Conservation (phyloP, 768 basidiomycete genomes). For the Psilocybe cubensis region DNA sequence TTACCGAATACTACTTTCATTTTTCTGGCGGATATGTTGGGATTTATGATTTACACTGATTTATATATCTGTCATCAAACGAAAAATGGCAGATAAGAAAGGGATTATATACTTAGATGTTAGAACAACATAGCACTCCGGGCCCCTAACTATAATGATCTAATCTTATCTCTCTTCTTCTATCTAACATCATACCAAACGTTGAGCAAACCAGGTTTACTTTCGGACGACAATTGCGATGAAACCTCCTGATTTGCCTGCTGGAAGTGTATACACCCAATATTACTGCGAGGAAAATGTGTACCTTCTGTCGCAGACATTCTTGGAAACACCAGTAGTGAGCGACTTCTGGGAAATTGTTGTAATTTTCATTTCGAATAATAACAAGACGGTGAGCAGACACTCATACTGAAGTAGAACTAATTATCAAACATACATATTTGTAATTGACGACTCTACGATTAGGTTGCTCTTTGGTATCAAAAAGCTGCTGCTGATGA, state of each 20-base stretch:
- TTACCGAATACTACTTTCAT: too few relatives aligned
- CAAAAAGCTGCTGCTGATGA: slow-evolving; percentile 48
- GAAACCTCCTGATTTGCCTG: slow-evolving; percentile 39
- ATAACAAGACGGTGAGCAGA: slow-evolving; percentile 51
- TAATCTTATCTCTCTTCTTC: not conserved
- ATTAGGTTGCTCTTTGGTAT: slow-evolving; percentile 72
- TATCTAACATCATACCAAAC: too few relatives aligned
- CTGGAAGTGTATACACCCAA: slow-evolving; percentile 51
- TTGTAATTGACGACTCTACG: too few relatives aligned
- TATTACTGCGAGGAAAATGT: slow-evolving; percentile 79
- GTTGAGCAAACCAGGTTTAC: too few relatives aligned
- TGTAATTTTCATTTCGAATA: slow-evolving; percentile 71
- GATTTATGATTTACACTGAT: too few relatives aligned
- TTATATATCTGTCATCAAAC: too few relatives aligned
- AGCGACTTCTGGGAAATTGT: slow-evolving; percentile 49
- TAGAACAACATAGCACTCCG: too few relatives aligned
- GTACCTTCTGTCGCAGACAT: slow-evolving; percentile 55
- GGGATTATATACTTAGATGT: too few relatives aligned
- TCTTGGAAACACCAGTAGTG: slow-evolving; percentile 34
- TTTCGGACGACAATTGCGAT: slow-evolving; percentile 3
- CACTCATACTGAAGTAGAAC: slow-evolving; percentile 3
- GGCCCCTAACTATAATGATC: too few relatives aligned
- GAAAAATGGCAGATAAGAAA: too few relatives aligned
- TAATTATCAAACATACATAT: too few relatives aligned
- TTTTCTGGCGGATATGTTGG: too few relatives aligned